Evolutionary conservation across 1,139 yeast genomes (phyloP), one percentile per base, ranked within the genome.

Genomic region (Magnusiomyces tetraspermus): DNA sequence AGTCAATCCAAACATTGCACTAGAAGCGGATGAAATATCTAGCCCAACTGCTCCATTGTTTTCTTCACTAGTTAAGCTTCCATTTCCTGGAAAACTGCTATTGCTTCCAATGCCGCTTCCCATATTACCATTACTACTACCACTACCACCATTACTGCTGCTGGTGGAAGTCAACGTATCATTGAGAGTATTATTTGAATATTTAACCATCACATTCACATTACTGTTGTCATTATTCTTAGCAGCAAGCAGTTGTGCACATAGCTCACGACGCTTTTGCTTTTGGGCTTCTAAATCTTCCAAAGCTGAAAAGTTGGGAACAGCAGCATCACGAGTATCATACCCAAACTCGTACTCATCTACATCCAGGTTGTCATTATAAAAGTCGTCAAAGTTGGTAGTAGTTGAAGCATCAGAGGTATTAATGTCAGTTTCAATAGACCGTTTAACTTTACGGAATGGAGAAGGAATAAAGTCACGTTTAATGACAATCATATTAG

Each of bases 331-430:
- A 17, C 47, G 36, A 28, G 15, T 22, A 30, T 44, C 47, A 30
- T 44, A 44, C 15, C 47, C 47, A 44, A 44, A 44, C 47, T 44
- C 47, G 21, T 28, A 44, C 23, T 44, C 47, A n/a, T 44, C 47
- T 3, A 28, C 37, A 15, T n/a, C 36, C 2, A 44, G 38, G n/a
- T 26, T 24, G 8, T 44, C 38, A 17, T 44, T 44, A 28, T 26
- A 44, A 6, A 19, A 28, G 26, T 44, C 47, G 33, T 30, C 11
- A 30, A 8, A 8, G 33, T 30, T 8, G 13, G 33, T 8, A 30
- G 8, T 30, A 13, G 11, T 30, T 8, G 33, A 30, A 8, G 8
- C 33, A 30, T 8, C 8, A 30, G 33, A 30, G 33, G 33, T 30
- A 30, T 30, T 13, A 30, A 8, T 13, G 6, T 36, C 40, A 36